phyloP scores from a whole-genome alignment of 192 early-diverging fungal species.

The Chytriomyces sp. region DNA sequence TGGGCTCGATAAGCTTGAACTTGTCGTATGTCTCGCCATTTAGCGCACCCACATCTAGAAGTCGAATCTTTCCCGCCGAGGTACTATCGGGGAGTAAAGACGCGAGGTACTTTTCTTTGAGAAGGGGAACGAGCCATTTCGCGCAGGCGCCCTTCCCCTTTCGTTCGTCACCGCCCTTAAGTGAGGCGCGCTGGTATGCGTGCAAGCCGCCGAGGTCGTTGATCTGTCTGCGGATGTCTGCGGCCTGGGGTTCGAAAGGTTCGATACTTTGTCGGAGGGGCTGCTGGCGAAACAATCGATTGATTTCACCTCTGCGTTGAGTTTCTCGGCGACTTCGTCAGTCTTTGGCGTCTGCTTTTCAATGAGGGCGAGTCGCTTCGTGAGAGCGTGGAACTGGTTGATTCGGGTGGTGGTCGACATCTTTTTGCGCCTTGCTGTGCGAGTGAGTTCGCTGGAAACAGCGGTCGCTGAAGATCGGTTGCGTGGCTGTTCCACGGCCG shows the following conservation, averaged over 20 bases:
- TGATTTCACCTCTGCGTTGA: too few relatives aligned
- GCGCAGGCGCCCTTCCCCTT: slow-evolving; percentile 78
- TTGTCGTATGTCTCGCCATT: slow-evolving; percentile 74
- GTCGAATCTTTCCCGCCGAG: slow-evolving; percentile 41
- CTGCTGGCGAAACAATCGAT: too few relatives aligned
- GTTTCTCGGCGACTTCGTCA: neutral
- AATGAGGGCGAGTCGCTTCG: slow-evolving; percentile 67
- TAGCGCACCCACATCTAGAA: slow-evolving; percentile 87
- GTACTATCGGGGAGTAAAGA: neutral
- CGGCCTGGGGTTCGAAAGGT: neutral
- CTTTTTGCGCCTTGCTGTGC: slow-evolving; percentile 69
- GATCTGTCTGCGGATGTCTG: slow-evolving; percentile 31
- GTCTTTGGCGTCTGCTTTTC: slow-evolving; percentile 1
- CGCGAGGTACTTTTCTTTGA: slow-evolving; percentile 49
- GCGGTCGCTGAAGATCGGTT: too few relatives aligned
- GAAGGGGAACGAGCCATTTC: slow-evolving; percentile 72
- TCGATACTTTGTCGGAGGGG: too few relatives aligned
- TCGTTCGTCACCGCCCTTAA: slow-evolving; percentile 76
- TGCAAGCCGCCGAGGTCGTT: slow-evolving; percentile 82
- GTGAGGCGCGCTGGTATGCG: slow-evolving; percentile 83
- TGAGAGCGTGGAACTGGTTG: slow-evolving; percentile 77
- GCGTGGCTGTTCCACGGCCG: too few relatives aligned
- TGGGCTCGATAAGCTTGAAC: slow-evolving; percentile 68
- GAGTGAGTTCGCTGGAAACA: too few relatives aligned
- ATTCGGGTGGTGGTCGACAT: slow-evolving; percentile 64